Evolutionary conservation across 1,139 yeast species (phyloP).

Genomic region (Eremothecium sinecaudum): DNA sequence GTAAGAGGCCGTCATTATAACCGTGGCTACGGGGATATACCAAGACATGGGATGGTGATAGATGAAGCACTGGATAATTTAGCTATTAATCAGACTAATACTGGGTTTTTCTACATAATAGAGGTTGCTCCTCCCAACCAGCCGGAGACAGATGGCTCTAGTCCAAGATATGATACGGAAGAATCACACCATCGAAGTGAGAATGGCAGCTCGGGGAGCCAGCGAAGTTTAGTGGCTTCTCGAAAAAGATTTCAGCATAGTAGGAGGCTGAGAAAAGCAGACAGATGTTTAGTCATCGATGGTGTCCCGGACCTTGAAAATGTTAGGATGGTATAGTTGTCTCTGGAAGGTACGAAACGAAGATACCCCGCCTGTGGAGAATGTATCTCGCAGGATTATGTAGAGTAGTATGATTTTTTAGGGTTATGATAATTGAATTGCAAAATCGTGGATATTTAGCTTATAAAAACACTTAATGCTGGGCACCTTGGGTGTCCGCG

Average conservation of each 20-base stretch:
- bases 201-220: neutral
- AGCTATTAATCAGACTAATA: slow-evolving; percentile 5
- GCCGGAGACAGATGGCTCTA: neutral
- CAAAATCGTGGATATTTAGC: no score
- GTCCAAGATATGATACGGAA: slow-evolving; percentile 1
- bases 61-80: slow-evolving; percentile 8
- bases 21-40: slow-evolving; percentile 5
- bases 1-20: slow-evolving; percentile 1
- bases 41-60: slow-evolving; percentile 9
- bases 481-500: no score
- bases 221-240: neutral
- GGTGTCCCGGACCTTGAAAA: slow-evolving; percentile 1
- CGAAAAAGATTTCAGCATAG: slow-evolving; percentile 1
- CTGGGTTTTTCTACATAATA: slow-evolving; percentile 4
- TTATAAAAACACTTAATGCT: no score
- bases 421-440: no score
- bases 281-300: no score
- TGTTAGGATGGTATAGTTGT: no score
- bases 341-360: no score
- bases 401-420: no score
- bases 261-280: no score
- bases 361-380: no score
- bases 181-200: neutral
- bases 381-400: no score
- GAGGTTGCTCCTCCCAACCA: slow-evolving; percentile 3